These are phyloP conservation scores for Saitozyma sp. DNA, from an alignment of 768 basidiomycete species.

Conservation along the genomic window DNA sequence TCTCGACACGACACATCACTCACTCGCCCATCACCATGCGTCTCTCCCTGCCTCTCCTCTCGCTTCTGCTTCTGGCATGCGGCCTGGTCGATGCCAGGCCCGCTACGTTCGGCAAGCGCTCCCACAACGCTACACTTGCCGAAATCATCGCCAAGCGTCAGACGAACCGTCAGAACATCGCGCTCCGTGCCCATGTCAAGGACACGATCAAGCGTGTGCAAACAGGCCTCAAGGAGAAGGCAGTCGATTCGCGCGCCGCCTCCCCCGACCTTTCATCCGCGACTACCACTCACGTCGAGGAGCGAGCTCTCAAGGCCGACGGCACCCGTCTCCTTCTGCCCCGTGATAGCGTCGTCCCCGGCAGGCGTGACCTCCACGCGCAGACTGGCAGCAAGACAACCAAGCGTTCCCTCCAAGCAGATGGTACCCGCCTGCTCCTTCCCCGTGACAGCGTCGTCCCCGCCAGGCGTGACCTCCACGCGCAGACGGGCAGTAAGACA, in stretches of 20 bases:
- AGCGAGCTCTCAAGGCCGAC: neutral
- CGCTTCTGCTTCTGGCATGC: slow-evolving; percentile 6
- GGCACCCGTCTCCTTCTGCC: neutral
- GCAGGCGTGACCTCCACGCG: neutral
- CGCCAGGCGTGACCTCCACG: too few species aligned
- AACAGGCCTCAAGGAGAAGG: neutral
- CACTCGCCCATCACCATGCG: neutral
- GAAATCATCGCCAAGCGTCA: slow-evolving; percentile 9
- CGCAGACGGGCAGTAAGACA: too few species aligned
- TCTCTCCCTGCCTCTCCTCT: slow-evolving; percentile 8
- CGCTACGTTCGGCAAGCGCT: neutral
- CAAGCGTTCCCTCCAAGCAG: too few species aligned
- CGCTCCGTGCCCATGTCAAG: slow-evolving; percentile 9
- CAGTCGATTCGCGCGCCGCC: neutral
- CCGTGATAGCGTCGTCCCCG: neutral
- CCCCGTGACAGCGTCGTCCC: neutral
- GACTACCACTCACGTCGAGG: too few species aligned
- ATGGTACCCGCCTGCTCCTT: neutral
- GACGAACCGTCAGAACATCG: slow-evolving; percentile 16
- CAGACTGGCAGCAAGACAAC: too few species aligned
- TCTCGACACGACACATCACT: too few species aligned
- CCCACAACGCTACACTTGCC: slow-evolving; percentile 1
- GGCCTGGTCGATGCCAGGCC: slow-evolving; percentile 8
- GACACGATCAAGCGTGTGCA: slow-evolving; percentile 15
- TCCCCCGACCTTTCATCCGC: neutral